Evolutionary conservation across 2,329 filamentous ascomycete species (phyloP).

Genomic region (Hypoxylon sp.): DNA sequence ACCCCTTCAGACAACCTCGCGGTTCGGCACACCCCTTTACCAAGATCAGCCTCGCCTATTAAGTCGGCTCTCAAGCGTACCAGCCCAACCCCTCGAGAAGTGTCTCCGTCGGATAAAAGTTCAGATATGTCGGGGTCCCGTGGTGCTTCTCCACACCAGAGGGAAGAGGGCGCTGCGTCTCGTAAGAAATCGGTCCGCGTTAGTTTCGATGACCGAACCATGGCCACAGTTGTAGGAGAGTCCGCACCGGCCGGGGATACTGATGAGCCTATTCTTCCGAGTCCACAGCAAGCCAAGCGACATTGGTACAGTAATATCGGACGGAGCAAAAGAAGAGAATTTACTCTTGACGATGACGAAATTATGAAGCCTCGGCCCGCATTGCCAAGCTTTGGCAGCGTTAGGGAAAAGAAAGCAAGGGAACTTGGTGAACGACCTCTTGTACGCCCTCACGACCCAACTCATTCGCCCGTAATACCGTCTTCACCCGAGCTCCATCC

Average conservation of each 20-base stretch:
- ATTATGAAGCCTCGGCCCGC: constrained; percentile 82
- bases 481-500: constrained; percentile 50
- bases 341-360: constrained; percentile 71
- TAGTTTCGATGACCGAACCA: constrained; percentile 82
- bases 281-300: constrained; percentile 60
- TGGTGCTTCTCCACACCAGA: constrained; percentile 48
- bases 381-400: constrained; percentile 81
- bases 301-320: constrained; percentile 68
- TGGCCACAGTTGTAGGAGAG: constrained; percentile 66
- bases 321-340: constrained; percentile 66
- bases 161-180: constrained; percentile 57
- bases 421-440: constrained; percentile 70
- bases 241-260: constrained; percentile 57
- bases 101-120: constrained; percentile 66
- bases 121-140: constrained; percentile 61
- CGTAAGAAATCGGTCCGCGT: constrained; percentile 79
- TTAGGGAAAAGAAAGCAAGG: constrained; percentile 73
- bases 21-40: constrained; percentile 77
- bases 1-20: constrained; percentile 66
- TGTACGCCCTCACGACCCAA: constrained; percentile 66
- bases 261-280: constrained; percentile 59
- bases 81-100: constrained; percentile 65
- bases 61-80: constrained; percentile 82
- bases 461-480: constrained; percentile 49
- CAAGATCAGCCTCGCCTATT: constrained; percentile 79